Percentiles rank a stretch among this genome's conserved stretches.
These are phyloP conservation scores for Fraxinus velutina DNA, from an alignment of 305 asterid genomes.

Conservation along the genomic window DNA sequence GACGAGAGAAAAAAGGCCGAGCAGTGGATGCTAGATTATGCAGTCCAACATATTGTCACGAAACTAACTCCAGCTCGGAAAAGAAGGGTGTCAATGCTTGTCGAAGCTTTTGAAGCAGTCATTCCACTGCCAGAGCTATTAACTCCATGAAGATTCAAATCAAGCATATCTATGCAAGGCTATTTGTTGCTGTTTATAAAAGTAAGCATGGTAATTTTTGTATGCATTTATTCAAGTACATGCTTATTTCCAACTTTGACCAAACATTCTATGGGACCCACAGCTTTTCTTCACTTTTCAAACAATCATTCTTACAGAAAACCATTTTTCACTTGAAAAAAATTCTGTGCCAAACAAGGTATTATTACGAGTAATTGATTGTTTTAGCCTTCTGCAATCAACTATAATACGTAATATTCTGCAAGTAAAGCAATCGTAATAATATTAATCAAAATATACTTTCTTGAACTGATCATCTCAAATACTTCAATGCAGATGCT, in stretches of 20 bases:
- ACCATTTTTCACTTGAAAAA: neutral
- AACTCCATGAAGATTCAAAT: slow-evolving; percentile 6
- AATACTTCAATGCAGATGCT: slow-evolving; percentile 17
- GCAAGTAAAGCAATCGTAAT: neutral
- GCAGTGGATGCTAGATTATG: slow-evolving; percentile 96
- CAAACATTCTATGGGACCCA: too few species aligned
- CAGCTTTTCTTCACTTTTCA: neutral
- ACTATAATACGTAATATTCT: neutral
- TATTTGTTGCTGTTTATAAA: slow-evolving; percentile 10
- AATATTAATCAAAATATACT: neutral
- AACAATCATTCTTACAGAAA: neutral
- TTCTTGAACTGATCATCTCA: neutral
- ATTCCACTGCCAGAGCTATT: slow-evolving; percentile 75
- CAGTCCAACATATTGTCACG: slow-evolving; percentile 70
- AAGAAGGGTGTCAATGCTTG: slow-evolving; percentile 84
- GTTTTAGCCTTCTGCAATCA: neutral
- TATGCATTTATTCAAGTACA: neutral
- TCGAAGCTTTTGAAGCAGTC: slow-evolving; percentile 93
- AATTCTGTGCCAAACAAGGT: neutral
- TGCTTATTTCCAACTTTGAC: neutral
- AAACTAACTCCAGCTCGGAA: slow-evolving; percentile 71
- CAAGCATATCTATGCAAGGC: neutral
- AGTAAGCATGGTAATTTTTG: slow-evolving; percentile 2
- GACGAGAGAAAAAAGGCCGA: slow-evolving; percentile 77
- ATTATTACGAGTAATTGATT: neutral